Conservation (phyloP, 2,329 filamentous ascomycete species). For the Xylaria arbuscula region DNA sequence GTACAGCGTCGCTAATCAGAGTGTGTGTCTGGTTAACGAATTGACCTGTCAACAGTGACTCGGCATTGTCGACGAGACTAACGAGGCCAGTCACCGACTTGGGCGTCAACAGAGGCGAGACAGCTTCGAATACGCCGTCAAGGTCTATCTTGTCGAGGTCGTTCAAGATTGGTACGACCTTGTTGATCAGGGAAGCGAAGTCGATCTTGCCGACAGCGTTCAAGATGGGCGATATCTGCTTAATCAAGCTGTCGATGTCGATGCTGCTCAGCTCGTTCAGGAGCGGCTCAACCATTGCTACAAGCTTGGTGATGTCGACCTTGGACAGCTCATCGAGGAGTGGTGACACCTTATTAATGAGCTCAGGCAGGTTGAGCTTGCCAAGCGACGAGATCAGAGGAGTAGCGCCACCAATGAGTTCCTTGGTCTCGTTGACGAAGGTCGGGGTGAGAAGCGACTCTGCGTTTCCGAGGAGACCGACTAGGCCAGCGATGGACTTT, state of each 20-base stretch:
- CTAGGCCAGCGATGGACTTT: slow-evolving; percentile 47
- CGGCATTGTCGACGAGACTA: slow-evolving; percentile 54
- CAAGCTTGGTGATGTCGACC: slow-evolving; percentile 46
- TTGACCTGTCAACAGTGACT: slow-evolving; percentile 52
- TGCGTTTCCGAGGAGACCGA: slow-evolving; percentile 49
- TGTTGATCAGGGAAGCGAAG: slow-evolving; percentile 46
- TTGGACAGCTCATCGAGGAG: slow-evolving; percentile 47
- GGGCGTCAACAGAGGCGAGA: slow-evolving; percentile 53
- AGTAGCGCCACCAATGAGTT: slow-evolving; percentile 45
- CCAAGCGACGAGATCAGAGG: slow-evolving; percentile 46
- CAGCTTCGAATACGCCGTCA: slow-evolving; percentile 49
- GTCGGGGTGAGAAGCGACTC: slow-evolving; percentile 46
- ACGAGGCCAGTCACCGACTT: slow-evolving; percentile 51
- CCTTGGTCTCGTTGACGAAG: slow-evolving; percentile 47
- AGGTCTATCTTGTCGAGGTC: slow-evolving; percentile 50
- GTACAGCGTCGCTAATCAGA: slow-evolving; percentile 52
- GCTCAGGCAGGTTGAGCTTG: slow-evolving; percentile 50
- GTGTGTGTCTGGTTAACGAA: slow-evolving; percentile 57
- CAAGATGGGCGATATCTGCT: slow-evolving; percentile 52
- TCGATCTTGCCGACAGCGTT: slow-evolving; percentile 50
- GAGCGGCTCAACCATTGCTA: slow-evolving; percentile 50
- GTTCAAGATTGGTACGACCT: slow-evolving; percentile 50
- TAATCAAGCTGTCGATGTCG: slow-evolving; percentile 51
- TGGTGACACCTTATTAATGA: slow-evolving; percentile 49
- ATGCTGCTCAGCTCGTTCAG: slow-evolving; percentile 48